Evolutionary conservation across 2,329 filamentous ascomycete species (phyloP).

Genomic region (Triangularia verruculosa): DNA sequence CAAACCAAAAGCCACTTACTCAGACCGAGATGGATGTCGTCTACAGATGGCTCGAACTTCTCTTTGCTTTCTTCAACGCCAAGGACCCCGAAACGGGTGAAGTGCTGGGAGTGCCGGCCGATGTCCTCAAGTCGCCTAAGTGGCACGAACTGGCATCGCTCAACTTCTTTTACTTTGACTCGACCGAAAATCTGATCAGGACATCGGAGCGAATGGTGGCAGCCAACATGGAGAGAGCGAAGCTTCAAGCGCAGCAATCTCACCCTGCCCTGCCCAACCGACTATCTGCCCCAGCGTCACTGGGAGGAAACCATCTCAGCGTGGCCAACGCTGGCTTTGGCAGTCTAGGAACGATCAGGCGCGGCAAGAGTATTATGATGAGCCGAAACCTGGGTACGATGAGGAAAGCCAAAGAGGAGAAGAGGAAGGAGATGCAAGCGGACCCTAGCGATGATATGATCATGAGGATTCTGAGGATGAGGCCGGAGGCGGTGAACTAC

Average conservation of each 20-base stretch:
- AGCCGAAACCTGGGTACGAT: conserved; percentile 93
- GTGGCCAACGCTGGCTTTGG: conserved; percentile 53
- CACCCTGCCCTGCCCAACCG: conserved; percentile 49
- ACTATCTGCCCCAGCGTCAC: conserved; percentile 62
- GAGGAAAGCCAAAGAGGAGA: conserved; percentile 93
- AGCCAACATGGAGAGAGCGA: conserved; percentile 71
- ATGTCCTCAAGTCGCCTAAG: conserved; percentile 93
- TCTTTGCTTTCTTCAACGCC: conserved; percentile 94
- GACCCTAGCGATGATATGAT: conserved; percentile 99
- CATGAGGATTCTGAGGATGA: conserved; percentile 87
- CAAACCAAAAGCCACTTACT: conserved; percentile 75
- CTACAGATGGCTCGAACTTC: conserved; percentile 86
- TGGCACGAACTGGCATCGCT: conserved; percentile 95
- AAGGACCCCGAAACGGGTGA: conserved; percentile 77
- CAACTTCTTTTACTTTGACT: conserved; percentile 98
- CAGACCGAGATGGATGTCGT: conserved; percentile 92
- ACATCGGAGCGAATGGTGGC: conserved; percentile 96
- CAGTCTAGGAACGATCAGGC: conserved; percentile 65
- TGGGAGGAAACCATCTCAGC: conserved; percentile 47
- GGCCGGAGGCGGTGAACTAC: conserved; percentile 83
- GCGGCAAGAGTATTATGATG: conserved; percentile 84
- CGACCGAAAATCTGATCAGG: conserved; percentile 84
- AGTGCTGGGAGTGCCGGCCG: conserved; percentile 81
- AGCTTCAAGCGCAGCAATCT: conserved; percentile 60
- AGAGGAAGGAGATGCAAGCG: conserved; percentile 89